phyloP scores from a whole-genome alignment of 345 rosid species.

The Eucalyptus pauciflora region DNA sequence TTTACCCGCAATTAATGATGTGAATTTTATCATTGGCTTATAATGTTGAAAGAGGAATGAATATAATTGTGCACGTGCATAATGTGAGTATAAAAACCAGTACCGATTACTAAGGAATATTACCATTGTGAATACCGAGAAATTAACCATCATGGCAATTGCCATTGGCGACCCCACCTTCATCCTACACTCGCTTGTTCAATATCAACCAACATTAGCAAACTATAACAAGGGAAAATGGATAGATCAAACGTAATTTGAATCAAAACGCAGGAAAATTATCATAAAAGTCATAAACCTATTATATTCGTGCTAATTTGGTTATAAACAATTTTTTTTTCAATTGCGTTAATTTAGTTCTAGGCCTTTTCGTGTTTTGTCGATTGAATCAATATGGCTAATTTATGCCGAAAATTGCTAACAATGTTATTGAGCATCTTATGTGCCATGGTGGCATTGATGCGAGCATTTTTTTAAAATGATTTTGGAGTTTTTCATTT shows the following conservation, averaged over 20 bases:
- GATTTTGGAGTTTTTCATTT: background rate
- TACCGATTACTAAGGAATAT: background rate
- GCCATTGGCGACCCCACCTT: background rate
- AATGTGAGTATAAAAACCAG: background rate
- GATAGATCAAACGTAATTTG: background rate
- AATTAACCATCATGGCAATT: background rate
- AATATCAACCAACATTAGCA: background rate
- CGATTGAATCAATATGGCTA: no score
- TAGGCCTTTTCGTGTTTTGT: no score
- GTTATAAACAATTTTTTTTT: no score
- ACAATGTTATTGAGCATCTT: background rate
- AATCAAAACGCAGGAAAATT: no score
- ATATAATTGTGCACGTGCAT: background rate
- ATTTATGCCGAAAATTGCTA: no score
- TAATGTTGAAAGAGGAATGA: background rate
- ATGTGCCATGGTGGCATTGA: rapidly evolving
- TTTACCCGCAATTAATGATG: background rate
- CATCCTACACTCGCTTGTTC: background rate
- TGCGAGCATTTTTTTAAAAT: rapidly evolving
- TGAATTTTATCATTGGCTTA: background rate
- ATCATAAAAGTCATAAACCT: no score
- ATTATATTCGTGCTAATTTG: no score
- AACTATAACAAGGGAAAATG: background rate
- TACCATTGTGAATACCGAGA: background rate
- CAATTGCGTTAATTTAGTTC: no score